Evolutionary conservation across 441 rosid genomes (phyloP).

Genomic region (Rhodomyrtus psidioides): DNA sequence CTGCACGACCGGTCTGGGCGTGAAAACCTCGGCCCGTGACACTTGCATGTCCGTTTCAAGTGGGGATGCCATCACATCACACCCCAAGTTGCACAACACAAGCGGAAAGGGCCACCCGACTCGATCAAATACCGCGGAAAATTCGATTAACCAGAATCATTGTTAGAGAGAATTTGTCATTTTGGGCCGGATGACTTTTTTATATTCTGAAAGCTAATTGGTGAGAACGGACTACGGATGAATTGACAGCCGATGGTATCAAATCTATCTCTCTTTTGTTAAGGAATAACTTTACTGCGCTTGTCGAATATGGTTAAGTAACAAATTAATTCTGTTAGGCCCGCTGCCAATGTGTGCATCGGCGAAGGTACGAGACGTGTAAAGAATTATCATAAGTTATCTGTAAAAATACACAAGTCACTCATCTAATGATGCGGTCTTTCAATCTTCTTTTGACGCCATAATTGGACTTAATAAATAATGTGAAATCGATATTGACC

Average conservation of each 20-base stretch:
- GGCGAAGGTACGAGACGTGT: neutral
- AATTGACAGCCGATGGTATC: too few species aligned
- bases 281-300: neutral
- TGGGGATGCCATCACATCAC: neutral
- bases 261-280: neutral
- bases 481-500: neutral
- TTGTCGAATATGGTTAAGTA: neutral
- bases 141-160: neutral
- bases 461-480: neutral
- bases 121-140: too few species aligned
- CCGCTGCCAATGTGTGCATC: too few species aligned
- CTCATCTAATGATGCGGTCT: neutral
- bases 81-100: neutral
- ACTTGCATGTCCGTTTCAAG: neutral
- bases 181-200: neutral
- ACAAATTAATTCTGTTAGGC: too few species aligned
- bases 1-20: too few species aligned
- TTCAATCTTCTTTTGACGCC: neutral
- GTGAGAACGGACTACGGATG: neutral
- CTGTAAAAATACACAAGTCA: neutral
- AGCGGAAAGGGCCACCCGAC: neutral
- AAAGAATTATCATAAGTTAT: neutral
- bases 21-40: too few species aligned
- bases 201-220: neutral
- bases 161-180: too few species aligned